phyloP scores from a whole-genome alignment of 148 eudicot genomes.

The Rhododendron vialii region DNA sequence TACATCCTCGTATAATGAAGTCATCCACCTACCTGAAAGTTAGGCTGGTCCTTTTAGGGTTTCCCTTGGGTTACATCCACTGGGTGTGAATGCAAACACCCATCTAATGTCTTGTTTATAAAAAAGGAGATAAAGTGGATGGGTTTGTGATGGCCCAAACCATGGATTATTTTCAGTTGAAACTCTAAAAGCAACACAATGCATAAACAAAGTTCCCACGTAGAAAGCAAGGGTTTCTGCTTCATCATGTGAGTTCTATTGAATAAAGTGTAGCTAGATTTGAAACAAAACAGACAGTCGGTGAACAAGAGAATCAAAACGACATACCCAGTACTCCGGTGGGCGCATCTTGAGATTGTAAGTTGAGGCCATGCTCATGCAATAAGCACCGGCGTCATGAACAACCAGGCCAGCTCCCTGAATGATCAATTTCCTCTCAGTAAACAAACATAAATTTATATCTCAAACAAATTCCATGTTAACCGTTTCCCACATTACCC shows the following conservation, averaged over 20 bases:
- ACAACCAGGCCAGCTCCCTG: slow-evolving; percentile 95
- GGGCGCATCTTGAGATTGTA: slow-evolving; percentile 99
- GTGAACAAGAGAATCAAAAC: neutral
- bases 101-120: neutral
- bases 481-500: slow-evolving; percentile 33
- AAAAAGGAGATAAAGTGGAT: neutral
- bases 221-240: neutral
- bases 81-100: neutral
- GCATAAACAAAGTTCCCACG: neutral
- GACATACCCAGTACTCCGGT: slow-evolving; percentile 90
- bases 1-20: neutral
- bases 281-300: neutral
- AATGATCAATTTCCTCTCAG: slow-evolving; percentile 4
- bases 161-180: neutral
- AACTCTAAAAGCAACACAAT: neutral
- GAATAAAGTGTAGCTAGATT: neutral
- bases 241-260: neutral
- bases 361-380: slow-evolving; percentile 99
- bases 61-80: neutral
- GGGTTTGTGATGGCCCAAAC: neutral
- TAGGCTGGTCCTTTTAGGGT: neutral
- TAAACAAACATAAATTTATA: neutral
- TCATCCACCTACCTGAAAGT: neutral
- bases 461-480: neutral
- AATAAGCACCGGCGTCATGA: slow-evolving; percentile 97